Base-by-base conservation (phyloP, 169 alveolate genomes). In the Plasmodium adleri region DNA sequence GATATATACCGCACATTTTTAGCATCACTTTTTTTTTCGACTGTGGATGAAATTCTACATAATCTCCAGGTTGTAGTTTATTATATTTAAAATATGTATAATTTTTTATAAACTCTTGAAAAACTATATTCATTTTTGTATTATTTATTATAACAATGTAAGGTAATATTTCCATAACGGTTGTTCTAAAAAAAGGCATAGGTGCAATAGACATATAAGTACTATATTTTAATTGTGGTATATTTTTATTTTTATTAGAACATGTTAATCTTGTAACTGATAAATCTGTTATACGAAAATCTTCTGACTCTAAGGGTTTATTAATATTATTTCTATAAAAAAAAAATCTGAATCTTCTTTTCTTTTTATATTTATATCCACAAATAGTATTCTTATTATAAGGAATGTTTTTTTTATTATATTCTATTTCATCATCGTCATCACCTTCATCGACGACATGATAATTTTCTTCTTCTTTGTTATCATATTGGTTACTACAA, bases 41-140 rank as follows among this genome's bases (percentile, higher is more conserved):
- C 74, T 95, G 97, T 20, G 97, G 93, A 78, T 95, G 97, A 74
- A 95, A 93, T 83, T 95, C 97, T 8, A 95, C 74, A n/a, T 92
- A 83, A 24, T 66, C 72, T 39, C 97, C 97, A 1, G 96, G 95
- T 59, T 93, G 92, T 26, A 95, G 39, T 54, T 66, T 62, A 56
- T 91, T 88, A 80, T 91, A 95, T 45, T 88, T 74, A 28, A 71
- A 43, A 13, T 88, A 74, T 3, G 74, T 62, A 50, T 68, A 60
- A 52, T 72, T 43, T 28, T 83, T 52, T 58, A 52, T 62, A 17
- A 28, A 67, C 26, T 72, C 90, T 24, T 86, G 93, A 22, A 85
- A 59, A 28, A 71, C 86, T 22, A 75, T 83, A 63, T 85, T 83
- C 64, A 85, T 83, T 49, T 71, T 87, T 10, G 88, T 73, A 63